Base-by-base conservation (phyloP, 2,329 filamentous ascomycete species). In the Sporothrix euskadiensis region DNA sequence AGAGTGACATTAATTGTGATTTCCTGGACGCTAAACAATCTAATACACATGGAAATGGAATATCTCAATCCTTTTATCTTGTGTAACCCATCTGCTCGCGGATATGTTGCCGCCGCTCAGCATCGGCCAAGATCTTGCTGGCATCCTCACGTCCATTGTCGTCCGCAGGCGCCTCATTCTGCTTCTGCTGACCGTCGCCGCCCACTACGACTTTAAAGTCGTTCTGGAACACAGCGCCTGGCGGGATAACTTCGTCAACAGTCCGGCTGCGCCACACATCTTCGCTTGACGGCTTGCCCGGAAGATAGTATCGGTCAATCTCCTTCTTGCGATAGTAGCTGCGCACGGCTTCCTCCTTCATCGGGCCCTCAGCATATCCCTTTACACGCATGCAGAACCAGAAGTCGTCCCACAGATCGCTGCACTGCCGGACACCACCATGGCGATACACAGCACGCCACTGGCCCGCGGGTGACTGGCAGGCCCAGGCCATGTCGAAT, bases 371-470 rank as follows among this genome's bases (percentile, higher is more conserved):
- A 0, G 86, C 81, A 79, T 89, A 89, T 1, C 87, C 86, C 78
- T 91, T 90, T 52, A 90, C 90, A 76, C 93, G 90, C 94, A 98
- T 98, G 85, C 96, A 99, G 84, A 98, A 95, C 92, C 94, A 97
- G 83, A 97, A 98, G 82, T 97, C 93, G 75, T 91, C 88, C 94
- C 95, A 98, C 76, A 94, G 90, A 77, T 97, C 92, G 75, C 86
- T 89, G 85, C 96, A 99, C 3, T 88, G 87, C 61, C 91, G 89
- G 79, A 97, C 84, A 57, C 86, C 84, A 75, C 96, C 96, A 80
- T 94, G 91, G 54, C 96, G 92, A 85, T 98, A 99, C 52, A 98
- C 88, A 79, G 94, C 90, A 79, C 92, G 94, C 86, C 94, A 97
- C 81, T 98, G 94, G 0, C 95, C 94, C 71, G 94, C 94, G 9